These are phyloP conservation scores for Bothriochloa decipiens DNA, from an alignment of 176 grass and related monocot species.

Conservation along the genomic window DNA sequence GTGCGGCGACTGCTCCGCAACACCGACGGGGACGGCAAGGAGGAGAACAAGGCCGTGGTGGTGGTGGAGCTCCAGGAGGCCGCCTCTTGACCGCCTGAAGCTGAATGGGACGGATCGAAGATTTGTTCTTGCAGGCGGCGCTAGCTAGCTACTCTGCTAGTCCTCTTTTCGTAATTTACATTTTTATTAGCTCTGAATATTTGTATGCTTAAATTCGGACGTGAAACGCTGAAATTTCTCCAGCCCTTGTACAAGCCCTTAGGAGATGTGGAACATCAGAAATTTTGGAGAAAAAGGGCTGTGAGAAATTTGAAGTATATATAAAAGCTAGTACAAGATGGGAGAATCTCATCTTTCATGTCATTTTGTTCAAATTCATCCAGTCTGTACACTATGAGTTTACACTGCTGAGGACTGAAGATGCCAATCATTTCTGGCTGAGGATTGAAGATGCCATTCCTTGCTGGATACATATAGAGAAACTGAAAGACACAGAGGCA, in stretches of 20 bases:
- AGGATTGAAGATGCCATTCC: neutral
- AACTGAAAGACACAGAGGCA: neutral
- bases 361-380: neutral
- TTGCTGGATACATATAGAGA: neutral
- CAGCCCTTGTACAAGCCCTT: neutral
- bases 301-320: constrained; percentile 5
- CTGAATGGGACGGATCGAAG: constrained; percentile 33
- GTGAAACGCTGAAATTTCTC: constrained; percentile 11
- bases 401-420: neutral
- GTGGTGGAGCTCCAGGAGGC: constrained; percentile 48
- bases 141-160: constrained; percentile 27
- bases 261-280: constrained; percentile 17
- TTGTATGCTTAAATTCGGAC: constrained; percentile 5
- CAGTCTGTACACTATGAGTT: neutral
- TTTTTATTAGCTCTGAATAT: constrained; percentile 19
- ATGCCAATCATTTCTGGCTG: neutral
- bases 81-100: constrained; percentile 34
- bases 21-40: constrained; percentile 26
- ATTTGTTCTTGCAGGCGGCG: constrained; percentile 40
- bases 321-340: constrained; percentile 38
- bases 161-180: constrained; percentile 7
- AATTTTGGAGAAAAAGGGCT: constrained; percentile 10
- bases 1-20: constrained; percentile 56
- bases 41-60: constrained; percentile 30
- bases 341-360: constrained; percentile 48